Conservation (phyloP, 768 basidiomycete genomes). For the Pleurotus pulmonarius region DNA sequence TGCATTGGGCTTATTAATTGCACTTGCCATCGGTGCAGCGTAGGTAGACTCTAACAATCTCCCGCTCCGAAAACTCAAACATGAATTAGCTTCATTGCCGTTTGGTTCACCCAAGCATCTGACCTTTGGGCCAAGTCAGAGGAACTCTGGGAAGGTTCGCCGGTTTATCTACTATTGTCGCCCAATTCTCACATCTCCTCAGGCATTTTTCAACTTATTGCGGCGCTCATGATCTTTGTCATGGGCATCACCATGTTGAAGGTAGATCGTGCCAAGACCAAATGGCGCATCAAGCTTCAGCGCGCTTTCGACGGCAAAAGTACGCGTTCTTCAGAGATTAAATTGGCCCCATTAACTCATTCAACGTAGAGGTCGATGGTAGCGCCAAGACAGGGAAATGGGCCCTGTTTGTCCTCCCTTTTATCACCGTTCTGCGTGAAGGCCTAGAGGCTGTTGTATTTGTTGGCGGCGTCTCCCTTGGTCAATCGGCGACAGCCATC, state of each 20-base stretch:
- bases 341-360: not conserved
- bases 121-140: constrained; percentile 86
- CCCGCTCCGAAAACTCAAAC: not conserved
- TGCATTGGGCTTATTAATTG: constrained; percentile 67
- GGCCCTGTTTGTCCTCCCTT: constrained; percentile 84
- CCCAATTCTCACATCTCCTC: not conserved
- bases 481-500: constrained; percentile 76
- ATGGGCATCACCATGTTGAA: constrained; percentile 96
- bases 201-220: constrained; percentile 72
- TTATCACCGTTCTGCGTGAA: constrained; percentile 92
- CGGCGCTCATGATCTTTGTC: constrained; percentile 79
- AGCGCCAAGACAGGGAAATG: constrained; percentile 65
- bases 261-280: constrained; percentile 90
- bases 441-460: constrained; percentile 92
- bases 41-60: constrained; percentile 18
- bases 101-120: constrained; percentile 90
- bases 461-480: constrained; percentile 90
- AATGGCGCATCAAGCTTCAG: constrained; percentile 89
- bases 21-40: constrained; percentile 83
- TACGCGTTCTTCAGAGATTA: constrained; percentile 20
- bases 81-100: constrained; percentile 65
- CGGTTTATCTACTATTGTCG: constrained; percentile 6
- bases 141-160: constrained; percentile 87
- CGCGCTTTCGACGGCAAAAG: constrained; percentile 66
- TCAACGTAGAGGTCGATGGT: constrained; percentile 39